A percentile compares a stretch with the other conserved stretches of the same genome.
Conservation (phyloP, 345 rosid species). For the Isatis tinctoria region DNA sequence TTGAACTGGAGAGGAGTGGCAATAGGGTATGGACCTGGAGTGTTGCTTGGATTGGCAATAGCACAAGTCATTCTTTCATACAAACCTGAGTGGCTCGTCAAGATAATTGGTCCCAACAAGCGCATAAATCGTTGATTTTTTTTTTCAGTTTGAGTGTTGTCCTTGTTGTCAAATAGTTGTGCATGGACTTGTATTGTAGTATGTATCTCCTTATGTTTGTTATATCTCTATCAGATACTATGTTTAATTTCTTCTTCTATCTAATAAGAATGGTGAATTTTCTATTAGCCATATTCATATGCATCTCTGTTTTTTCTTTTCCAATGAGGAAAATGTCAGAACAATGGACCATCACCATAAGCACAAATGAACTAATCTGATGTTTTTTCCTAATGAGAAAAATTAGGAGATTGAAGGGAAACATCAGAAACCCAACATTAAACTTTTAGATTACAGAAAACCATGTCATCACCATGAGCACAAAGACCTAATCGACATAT, state of each 20-base stretch:
- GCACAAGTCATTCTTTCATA: neutral
- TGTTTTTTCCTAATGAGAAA: neutral
- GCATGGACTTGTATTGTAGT: neutral
- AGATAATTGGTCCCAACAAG: neutral
- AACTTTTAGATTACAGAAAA: neutral
- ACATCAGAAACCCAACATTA: neutral
- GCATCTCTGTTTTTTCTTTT: too few relatives aligned
- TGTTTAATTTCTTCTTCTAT: neutral
- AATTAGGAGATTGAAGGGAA: neutral
- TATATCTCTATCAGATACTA: neutral
- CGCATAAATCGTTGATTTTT: neutral
- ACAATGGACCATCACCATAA: neutral
- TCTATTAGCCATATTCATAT: too few relatives aligned
- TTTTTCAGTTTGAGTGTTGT: neutral
- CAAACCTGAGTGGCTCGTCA: neutral
- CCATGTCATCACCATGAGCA: neutral
- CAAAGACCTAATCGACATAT: constrained; percentile 2
- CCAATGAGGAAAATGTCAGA: too few relatives aligned
- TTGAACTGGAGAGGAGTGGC: constrained; percentile 10
- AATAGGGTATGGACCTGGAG: neutral
- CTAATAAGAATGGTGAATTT: neutral
- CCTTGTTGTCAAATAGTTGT: neutral
- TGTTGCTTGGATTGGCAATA: neutral
- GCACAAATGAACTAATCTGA: too few relatives aligned
- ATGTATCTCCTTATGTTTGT: neutral